Conservation (phyloP, 2,329 filamentous ascomycete genomes). For the Fusarium oligoseptatum region DNA sequence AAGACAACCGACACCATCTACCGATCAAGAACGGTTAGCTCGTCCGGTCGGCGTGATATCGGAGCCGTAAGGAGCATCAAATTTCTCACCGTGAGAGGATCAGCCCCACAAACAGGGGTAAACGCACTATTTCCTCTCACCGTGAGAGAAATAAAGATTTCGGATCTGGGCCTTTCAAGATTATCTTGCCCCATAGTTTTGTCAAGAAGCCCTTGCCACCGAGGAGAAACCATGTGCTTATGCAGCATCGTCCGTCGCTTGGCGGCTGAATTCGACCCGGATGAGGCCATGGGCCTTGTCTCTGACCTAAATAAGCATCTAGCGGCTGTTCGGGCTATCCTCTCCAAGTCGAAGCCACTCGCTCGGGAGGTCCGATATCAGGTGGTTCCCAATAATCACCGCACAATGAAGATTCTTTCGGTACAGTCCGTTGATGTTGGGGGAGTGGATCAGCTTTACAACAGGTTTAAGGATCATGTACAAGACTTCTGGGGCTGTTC, state of each 20-base stretch:
- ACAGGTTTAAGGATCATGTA: constrained; percentile 23
- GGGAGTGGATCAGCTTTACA: constrained; percentile 27
- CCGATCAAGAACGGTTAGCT: constrained; percentile 1
- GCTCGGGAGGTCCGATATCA: constrained; percentile 49
- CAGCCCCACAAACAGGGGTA: constrained; percentile 15
- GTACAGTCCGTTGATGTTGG: constrained; percentile 33
- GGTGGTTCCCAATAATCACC: constrained; percentile 48
- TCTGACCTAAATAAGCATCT: constrained; percentile 47
- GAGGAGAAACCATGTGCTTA: constrained; percentile 33
- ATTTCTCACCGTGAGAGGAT: constrained; percentile 39
- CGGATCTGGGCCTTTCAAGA: not conserved
- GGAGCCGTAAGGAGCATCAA: not conserved
- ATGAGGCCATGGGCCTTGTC: constrained; percentile 36
- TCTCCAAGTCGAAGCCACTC: constrained; percentile 47
- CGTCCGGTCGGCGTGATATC: constrained; percentile 13
- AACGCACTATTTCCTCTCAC: constrained; percentile 23
- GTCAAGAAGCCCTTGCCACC: not conserved
- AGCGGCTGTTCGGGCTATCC: constrained; percentile 40
- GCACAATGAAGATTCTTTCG: constrained; percentile 48
- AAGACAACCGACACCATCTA: not conserved
- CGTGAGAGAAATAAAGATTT: constrained; percentile 20
- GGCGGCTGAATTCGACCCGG: constrained; percentile 40
- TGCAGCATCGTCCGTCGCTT: constrained; percentile 44
- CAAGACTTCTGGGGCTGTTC: constrained; percentile 43
- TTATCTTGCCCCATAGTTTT: not conserved